phyloP scores from a whole-genome alignment of 345 rosid species.

The Salix caprea region DNA sequence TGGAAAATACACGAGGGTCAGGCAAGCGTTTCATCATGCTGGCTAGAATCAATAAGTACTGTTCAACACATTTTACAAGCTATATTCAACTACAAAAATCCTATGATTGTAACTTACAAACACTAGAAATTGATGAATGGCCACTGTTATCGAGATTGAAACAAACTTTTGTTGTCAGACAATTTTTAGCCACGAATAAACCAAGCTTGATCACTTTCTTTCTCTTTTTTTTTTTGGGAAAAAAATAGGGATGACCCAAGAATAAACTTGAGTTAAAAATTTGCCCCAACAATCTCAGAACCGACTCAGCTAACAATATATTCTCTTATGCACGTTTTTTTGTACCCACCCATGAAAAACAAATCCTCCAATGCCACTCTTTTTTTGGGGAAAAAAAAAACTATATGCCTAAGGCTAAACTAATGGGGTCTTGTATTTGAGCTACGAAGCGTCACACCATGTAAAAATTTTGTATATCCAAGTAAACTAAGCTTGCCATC shows the following conservation, averaged over 20 bases:
- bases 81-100: not conserved
- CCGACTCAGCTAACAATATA: not conserved
- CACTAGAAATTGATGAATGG: not conserved
- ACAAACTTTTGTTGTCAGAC: not conserved
- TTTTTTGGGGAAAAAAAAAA: not conserved
- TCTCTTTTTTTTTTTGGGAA: not conserved
- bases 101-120: not conserved
- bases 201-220: not conserved
- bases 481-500: slow-evolving; percentile 85
- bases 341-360: slow-evolving; percentile 18
- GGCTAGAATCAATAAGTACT: not conserved
- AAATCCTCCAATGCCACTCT: slow-evolving; percentile 11
- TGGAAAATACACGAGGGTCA: too few species aligned
- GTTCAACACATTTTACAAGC: not conserved
- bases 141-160: not conserved
- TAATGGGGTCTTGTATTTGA: slow-evolving; percentile 70
- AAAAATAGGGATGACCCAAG: not conserved
- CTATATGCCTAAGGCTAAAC: slow-evolving; percentile 14
- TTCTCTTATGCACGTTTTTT: slow-evolving; percentile 9
- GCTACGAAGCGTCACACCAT: slow-evolving; percentile 74
- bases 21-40: too few species aligned
- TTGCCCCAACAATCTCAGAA: not conserved
- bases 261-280: not conserved
- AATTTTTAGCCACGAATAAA: too few species aligned
- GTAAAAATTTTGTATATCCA: slow-evolving; percentile 78